These are phyloP conservation scores for Scheffersomyces stipitis DNA, from an alignment of 805 yeast species.

Conservation along the genomic window DNA sequence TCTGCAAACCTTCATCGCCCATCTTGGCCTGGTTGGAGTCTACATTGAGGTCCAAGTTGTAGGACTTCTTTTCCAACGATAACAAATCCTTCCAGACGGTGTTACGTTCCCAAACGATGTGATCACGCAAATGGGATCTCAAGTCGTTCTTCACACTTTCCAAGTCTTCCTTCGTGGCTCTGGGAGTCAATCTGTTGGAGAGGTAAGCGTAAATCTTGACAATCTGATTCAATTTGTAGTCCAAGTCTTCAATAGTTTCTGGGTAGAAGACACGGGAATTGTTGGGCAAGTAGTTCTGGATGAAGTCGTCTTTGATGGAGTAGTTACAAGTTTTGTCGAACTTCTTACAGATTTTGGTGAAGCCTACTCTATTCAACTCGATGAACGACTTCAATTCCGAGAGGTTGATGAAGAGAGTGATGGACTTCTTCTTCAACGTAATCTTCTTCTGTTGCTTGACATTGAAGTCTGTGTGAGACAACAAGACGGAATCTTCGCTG, in stretches of 20 bases:
- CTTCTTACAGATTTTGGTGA: conserved; percentile 85
- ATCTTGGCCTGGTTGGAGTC: conserved; percentile 17
- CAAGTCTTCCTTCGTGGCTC: conserved; percentile 49
- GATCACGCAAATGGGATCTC: conserved; percentile 70
- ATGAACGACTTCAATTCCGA: conserved; percentile 82
- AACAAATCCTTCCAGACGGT: conserved; percentile 98
- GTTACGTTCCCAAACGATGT: conserved; percentile 95
- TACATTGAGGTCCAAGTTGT: conserved; percentile 25
- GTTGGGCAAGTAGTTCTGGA: conserved; percentile 43
- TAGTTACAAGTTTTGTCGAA: conserved; percentile 81
- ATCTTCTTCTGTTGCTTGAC: conserved; percentile 52
- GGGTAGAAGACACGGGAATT: conserved; percentile 57
- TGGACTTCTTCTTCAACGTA: conserved; percentile 65
- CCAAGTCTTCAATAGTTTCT: conserved; percentile 35
- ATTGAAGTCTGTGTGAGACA: conserved; percentile 50
- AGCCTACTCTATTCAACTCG: conserved; percentile 85
- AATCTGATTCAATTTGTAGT: conserved; percentile 51
- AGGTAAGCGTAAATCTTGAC: conserved; percentile 54
- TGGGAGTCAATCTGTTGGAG: conserved; percentile 33
- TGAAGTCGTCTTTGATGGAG: conserved; percentile 57
- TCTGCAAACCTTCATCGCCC: conserved; percentile 23
- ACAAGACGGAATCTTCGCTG: conserved; percentile 45
- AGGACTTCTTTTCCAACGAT: conserved; percentile 50
- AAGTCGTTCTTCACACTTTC: conserved; percentile 46
- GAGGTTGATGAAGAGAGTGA: conserved; percentile 66